Base-by-base conservation (phyloP, 805 yeast genomes). In the Monosporozyma yasuniensis region DNA sequence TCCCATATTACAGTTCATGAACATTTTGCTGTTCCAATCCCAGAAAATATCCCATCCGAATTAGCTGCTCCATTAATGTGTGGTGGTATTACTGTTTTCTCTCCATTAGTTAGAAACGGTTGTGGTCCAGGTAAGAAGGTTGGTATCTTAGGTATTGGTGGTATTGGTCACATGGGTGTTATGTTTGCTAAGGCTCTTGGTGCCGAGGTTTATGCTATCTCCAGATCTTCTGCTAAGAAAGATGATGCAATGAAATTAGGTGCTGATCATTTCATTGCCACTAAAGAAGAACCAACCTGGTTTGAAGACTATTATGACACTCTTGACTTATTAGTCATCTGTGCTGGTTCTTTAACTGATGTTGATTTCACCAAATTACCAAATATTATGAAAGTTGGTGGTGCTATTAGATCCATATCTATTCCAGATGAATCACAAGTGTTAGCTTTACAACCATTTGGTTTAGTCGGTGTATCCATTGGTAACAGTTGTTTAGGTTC, bases 21-120 rank as follows among this genome's bases (percentile, higher is more conserved):
- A 63, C 72, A 74, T 52, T 80, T 80, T 62, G 82, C 75, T 2
- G 75, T 83, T 70, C 79, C 79, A 45, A 76, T 84, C 51, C 90
- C 91, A 35, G 78, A 77, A 12, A 66, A 59, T 18, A 60, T 81
- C 39, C 71, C 76, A 41, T 70, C 78, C 38, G 77, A 73, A 34
- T 69, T 72, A 37, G 87, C 81, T 25, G 89, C 89, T 3, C 90
- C 91, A 48, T 70, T 85, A 68, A 67, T 83, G 69, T 84, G 93
- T 72, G 91, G 87, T 50, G 91, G 91, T 47, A 69, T 81, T 62
- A 84, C 93, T 14, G 81, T 80, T 14, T 84, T 70, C 69, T 77
- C 86, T 12, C 90, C 91, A 50, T 66, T 85, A 56, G 70, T 76
- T 50, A 72, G 82, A 64, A 70, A 71, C 50, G 75, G 73, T 38